Evolutionary conservation across 192 early-diverging fungal genomes (phyloP).

Genomic region (Coemansia sp.): DNA sequence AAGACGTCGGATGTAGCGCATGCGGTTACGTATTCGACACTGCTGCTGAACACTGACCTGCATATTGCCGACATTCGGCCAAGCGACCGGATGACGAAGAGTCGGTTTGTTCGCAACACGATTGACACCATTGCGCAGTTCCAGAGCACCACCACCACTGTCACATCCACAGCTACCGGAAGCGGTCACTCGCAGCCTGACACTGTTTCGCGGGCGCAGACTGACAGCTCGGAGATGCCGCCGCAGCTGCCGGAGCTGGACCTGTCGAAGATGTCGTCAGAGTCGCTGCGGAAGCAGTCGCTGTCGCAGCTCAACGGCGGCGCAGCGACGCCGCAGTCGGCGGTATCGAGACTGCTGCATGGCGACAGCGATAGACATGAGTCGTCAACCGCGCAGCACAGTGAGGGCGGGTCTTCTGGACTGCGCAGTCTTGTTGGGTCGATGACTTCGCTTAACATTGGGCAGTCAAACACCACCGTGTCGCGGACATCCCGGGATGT

Average conservation of each 20-base stretch:
- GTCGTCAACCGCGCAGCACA: background rate
- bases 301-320: background rate
- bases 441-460: constrained; percentile 46
- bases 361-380: constrained; percentile 6
- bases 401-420: constrained; percentile 14
- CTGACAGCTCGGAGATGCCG: constrained; percentile 10
- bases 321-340: constrained; percentile 5
- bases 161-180: background rate
- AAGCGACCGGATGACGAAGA: constrained; percentile 72
- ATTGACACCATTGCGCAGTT: constrained; percentile 58
- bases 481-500: constrained; percentile 52
- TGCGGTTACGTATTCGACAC: constrained; percentile 79
- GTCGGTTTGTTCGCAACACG: constrained; percentile 73
- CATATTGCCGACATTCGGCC: constrained; percentile 76
- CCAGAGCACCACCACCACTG: constrained; percentile 18
- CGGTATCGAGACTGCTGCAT: background rate
- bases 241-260: constrained; percentile 57
- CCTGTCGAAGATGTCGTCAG: constrained; percentile 42
- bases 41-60: constrained; percentile 92
- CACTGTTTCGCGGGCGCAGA: background rate
- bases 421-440: constrained; percentile 51
- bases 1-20: constrained; percentile 75
- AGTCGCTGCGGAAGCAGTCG: constrained; percentile 17
- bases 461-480: constrained; percentile 26
- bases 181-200: background rate